These are phyloP conservation scores for Cytospora chrysosperma DNA, from an alignment of 2,329 filamentous ascomycete genomes.

Conservation along the genomic window DNA sequence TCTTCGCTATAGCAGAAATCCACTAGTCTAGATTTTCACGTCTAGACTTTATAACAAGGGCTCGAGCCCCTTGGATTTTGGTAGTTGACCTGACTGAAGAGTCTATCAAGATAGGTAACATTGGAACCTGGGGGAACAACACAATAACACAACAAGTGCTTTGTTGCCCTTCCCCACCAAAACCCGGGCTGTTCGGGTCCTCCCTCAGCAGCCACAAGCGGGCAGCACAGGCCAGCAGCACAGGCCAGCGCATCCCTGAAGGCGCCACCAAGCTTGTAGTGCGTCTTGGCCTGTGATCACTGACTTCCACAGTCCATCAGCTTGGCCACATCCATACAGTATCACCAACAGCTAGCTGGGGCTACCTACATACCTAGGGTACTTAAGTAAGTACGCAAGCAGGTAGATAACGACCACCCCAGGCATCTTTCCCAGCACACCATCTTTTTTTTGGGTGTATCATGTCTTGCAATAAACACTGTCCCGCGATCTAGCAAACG, in stretches of 20 bases:
- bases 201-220: not conserved
- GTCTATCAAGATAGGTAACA: not conserved
- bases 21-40: not conserved
- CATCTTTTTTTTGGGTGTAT: not conserved
- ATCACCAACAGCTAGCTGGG: not conserved
- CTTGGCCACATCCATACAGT: not conserved
- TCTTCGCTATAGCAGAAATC: not conserved
- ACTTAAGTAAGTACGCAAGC: too few species aligned
- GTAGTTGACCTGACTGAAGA: not conserved
- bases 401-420: not conserved
- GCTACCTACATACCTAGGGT: too few species aligned
- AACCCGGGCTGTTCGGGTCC: not conserved
- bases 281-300: not conserved
- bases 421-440: not conserved
- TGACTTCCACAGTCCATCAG: not conserved
- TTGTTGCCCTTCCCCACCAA: not conserved
- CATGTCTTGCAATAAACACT: not conserved
- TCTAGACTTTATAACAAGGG: too few species aligned
- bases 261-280: not conserved
- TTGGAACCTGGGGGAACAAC: not conserved
- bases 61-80: not conserved
- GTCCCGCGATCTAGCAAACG: not conserved
- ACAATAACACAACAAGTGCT: not conserved
- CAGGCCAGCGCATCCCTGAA: not conserved
- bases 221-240: not conserved